Evolutionary conservation across 108 stramenopile species (phyloP), one percentile per base, ranked within the genome.

Genomic region (Phaeodactylum tricornutum): DNA sequence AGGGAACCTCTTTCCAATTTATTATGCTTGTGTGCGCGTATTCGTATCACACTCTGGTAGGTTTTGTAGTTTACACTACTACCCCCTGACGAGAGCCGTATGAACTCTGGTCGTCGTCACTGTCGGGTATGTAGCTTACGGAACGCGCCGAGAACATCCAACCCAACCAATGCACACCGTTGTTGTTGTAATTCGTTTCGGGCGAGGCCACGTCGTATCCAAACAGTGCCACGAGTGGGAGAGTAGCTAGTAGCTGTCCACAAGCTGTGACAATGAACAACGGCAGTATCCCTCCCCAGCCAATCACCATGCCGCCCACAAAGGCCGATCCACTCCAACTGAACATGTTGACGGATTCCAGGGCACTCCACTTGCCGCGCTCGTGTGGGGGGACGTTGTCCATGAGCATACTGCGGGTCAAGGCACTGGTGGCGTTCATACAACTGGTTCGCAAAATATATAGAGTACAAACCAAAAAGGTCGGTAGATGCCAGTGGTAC

Each of bases 271-370:
- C 28, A 22, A 38, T 21, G 27, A 77, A 77, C 29, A 66, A 69
- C 29, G 62, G 39, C 3, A 64, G 9, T 9, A 75, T 56, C 1
- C 74, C 72, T 15, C 56, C 14, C 0, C 11, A 23, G 3, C 44
- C 69, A 16, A 76, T 68, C 34, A 81, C 17, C 15, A 58, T 30
- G 0, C 73, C 78, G 26, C 73, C 78, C 0, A 68, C 28, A 3
- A 51, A 57, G 2, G 73, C 78, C 17, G 60, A 55, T 0, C 59
- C 66, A 14, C 40, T 45, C 74, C 74, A 75, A 5, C 43, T 39
- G 26, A 75, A 57, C 61, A 75, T 61, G 30, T 70, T 77, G 17
- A 83, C 47, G 8, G 47, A 57, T 49, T 83, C 81, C 1, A 72
- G 45, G 29, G 66, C 57, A 38, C 45, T 72, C 71, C 73, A 78